Evolutionary conservation across 495 filamentous ascomycete species (phyloP), one percentile per base, ranked within the genome.

Genomic region (Pseudoneurospora amorphoporcata): DNA sequence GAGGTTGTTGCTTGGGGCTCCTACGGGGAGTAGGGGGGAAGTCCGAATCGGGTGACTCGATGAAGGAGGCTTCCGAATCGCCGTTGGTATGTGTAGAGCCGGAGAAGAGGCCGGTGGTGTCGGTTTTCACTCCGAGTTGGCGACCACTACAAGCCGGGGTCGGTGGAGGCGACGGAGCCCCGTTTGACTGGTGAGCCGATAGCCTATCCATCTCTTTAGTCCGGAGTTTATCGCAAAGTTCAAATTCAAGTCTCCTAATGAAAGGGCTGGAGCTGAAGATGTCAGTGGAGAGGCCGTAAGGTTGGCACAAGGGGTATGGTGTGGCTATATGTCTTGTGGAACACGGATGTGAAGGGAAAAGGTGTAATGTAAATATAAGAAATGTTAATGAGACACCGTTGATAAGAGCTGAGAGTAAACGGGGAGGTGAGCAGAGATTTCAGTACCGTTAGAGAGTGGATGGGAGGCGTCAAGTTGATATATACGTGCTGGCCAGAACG

Each of bases 121-220:
- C 58, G 8, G 45, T 17, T 43, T 39, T 74, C 29, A 74, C 65
- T 58, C 53, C 53, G 14, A 65, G 29, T 65, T 65, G 29, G 32
- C 16, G 2, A 35, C 14, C 53, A 4, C 70, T 16, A 70, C 58
- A 72, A 32, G 72, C 73, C 2, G 79, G 79, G 8, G 79, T 80
- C 8, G 74, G 75, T 12, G 79, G 79, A 68, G 78, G 79, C 2
- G 79, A 79, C 39, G 72, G 68, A 2, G 72, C 53, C 37, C 76
- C 77, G 68, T 77, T 76, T 72, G 58, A 37, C 53, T 35, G n/a
- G 39, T n/a, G 19, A 68, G 47, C 29, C 17, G 53, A 37, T 65
- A 65, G 32, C 6, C 6, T 65, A 35, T 65, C 53, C 53, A 65
- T 65, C 14, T 65, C 19, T 35, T 35, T 8, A 35, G 53, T 35